Evolutionary conservation across 495 filamentous ascomycete genomes (phyloP), one percentile per base, ranked within the genome.

Genomic region (Talaromyces trachyspermus): DNA sequence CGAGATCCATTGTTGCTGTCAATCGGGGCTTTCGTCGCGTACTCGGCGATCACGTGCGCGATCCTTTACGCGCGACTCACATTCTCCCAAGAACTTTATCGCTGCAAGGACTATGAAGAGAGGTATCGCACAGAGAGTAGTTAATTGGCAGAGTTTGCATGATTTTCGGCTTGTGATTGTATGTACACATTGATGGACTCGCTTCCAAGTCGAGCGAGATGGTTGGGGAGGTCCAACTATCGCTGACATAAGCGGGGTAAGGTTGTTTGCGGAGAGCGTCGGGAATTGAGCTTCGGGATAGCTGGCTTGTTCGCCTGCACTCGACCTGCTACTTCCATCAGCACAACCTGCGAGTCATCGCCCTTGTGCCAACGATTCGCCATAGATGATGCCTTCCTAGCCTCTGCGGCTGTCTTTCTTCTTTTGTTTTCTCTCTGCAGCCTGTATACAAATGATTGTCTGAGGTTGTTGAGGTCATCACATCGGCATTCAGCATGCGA

Each of bases 401-500:
- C 20, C 11, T n/a, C n/a, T 9, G n/a, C 22, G 44, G 20, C 24
- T 26, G 29, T 37, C 17, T 29, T 29, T 44, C 18, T 8, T 30
- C 19, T 33, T 44, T 29, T 29, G 29, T 18, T 8, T 30, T 20
- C 22, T 44, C 17, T 29, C 42, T 30, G 29, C 14, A 11, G 35
- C 25, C 6, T 46, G 2, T 22, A 6, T 12, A 24, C 20, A 20
- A 33, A 46, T 33, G 11, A 24, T 46, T 22, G 20, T 24, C 19
- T 44, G 26, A 23, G 14, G 14, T 24, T 23, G 20, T 24, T 37
- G 30, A 46, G 44, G 20, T 24, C n/a, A 12, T 37, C 20, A 23
- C 45, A 26, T 12, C 23, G 20, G 39, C 23, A 24, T 50, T 57
- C 51, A 61, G 55, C 54, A 77, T 77, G 74, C 75, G 71, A 61